phyloP scores from a whole-genome alignment of 345 rosid genomes.

The Fremontodendron californicum region DNA sequence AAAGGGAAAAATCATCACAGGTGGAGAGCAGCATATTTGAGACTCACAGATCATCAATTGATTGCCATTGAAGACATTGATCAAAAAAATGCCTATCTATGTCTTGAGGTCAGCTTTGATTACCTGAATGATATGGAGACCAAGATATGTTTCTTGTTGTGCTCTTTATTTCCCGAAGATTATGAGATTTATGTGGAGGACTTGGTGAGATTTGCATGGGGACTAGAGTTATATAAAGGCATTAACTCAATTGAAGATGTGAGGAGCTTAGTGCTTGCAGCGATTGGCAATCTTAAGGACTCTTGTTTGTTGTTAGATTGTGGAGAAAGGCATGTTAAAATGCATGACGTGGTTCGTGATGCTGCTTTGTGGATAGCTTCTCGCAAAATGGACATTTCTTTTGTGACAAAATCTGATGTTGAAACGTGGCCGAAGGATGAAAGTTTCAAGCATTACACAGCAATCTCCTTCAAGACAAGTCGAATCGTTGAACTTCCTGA shows the following conservation, averaged over 20 bases:
- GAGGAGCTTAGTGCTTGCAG: background rate
- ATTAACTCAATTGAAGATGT: background rate
- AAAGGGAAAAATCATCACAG: background rate
- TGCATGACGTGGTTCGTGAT: background rate
- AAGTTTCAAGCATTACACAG: background rate
- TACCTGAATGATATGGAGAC: background rate
- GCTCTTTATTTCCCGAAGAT: background rate
- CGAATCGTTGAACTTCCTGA: background rate
- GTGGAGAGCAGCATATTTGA: background rate
- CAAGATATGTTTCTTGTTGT: background rate
- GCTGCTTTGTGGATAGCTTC: background rate
- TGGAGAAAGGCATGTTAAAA: background rate
- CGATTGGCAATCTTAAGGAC: background rate
- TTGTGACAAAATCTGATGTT: background rate
- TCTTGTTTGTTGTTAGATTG: background rate
- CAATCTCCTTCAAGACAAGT: background rate
- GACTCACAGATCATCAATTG: background rate
- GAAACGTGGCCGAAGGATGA: background rate
- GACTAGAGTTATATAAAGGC: background rate
- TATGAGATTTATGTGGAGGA: background rate
- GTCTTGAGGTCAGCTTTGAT: background rate
- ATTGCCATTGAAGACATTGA: background rate
- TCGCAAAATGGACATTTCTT: background rate
- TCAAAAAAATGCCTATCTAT: background rate
- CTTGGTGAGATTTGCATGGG: constrained; percentile 8